A percentile compares a stretch with the other conserved stretches of the same genome.
Conservation (phyloP, 805 yeast species). For the Yamadazyma scolyti region DNA sequence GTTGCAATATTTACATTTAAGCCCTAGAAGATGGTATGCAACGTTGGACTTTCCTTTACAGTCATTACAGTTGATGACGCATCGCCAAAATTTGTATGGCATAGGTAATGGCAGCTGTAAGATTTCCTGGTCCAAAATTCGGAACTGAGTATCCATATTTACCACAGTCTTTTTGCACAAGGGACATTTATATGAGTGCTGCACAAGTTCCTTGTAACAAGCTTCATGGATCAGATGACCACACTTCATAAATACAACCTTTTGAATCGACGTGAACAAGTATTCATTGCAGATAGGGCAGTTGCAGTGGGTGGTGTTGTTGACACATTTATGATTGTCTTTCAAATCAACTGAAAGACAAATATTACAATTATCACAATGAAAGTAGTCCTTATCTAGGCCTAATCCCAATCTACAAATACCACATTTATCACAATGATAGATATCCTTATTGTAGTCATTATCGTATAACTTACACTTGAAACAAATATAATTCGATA, state of each 20-base stretch:
- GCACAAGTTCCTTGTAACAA: conserved; percentile 79
- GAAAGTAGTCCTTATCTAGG: conserved; percentile 83
- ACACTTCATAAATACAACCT: conserved; percentile 89
- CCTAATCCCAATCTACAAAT: conserved; percentile 91
- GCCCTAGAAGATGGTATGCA: conserved; percentile 77
- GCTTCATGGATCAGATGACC: conserved; percentile 90
- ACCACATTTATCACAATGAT: conserved; percentile 91
- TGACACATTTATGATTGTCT: conserved; percentile 78
- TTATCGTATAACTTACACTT: conserved; percentile 81
- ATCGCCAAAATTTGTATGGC: conserved; percentile 73
- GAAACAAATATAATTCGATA: conserved; percentile 76
- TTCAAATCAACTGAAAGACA: conserved; percentile 79
- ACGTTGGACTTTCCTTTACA: conserved; percentile 80
- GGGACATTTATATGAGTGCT: conserved; percentile 87
- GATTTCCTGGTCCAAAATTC: conserved; percentile 83
- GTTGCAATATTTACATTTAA: conserved; percentile 81
- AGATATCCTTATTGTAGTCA: conserved; percentile 72
- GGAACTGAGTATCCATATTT: conserved; percentile 84
- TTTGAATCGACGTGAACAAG: conserved; percentile 75
- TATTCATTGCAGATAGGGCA: conserved; percentile 93
- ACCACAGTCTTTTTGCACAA: conserved; percentile 79
- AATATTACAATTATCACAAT: conserved; percentile 85
- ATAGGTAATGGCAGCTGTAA: conserved; percentile 71
- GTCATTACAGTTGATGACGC: conserved; percentile 77
- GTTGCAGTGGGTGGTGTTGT: conserved; percentile 82